Evolutionary conservation across 2,329 filamentous ascomycete species (phyloP), one percentile per base, ranked within the genome.

Genomic region (Ascochyta lentis): DNA sequence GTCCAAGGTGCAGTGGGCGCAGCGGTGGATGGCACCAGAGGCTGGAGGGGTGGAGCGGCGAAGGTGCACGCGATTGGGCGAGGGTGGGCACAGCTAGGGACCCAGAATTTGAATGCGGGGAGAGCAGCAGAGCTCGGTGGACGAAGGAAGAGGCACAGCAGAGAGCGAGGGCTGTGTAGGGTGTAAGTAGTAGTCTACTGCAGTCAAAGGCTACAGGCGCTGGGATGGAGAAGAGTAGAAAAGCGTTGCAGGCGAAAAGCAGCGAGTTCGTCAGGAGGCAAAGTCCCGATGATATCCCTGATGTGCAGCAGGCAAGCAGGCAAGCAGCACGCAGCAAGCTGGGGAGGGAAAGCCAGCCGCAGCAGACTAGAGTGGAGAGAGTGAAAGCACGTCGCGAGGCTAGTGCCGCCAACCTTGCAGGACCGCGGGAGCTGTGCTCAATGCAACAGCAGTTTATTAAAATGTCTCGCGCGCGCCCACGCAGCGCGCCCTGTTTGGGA

Each of bases 1-100:
- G 54, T 53, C 44, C 33, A 16, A 47, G 19, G 38, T 39, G 49
- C 49, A 44, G 47, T 42, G 47, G 48, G 42, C 29, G 29, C 51
- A 35, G 41, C 49, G 35, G 52, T 26, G 39, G 52, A 38, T 52
- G 44, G 56, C 62, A 58, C 49, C 58, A 54, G 53, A 43, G 29
- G 47, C 23, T 45, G 57, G 48, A 51, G 54, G 19, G 53, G 55
- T 55, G 57, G 49, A 51, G 35, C 31, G 19, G 43, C 34, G 46
- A 41, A 48, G 29, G 50, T 27, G 51, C 22, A 39, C 38, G 43
- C 31, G 47, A 51, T 51, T 56, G 48, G 29, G 48, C 31, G 39
- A 37, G 37, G 54, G 42, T 22, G 47, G 37, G 26, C 29, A 43
- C 47, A 51, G 48, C 42, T 43, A 39, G n/a, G 22, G 37, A 23